Base-by-base conservation (phyloP, 768 basidiomycete genomes). In the Naematelia aurantialba region DNA sequence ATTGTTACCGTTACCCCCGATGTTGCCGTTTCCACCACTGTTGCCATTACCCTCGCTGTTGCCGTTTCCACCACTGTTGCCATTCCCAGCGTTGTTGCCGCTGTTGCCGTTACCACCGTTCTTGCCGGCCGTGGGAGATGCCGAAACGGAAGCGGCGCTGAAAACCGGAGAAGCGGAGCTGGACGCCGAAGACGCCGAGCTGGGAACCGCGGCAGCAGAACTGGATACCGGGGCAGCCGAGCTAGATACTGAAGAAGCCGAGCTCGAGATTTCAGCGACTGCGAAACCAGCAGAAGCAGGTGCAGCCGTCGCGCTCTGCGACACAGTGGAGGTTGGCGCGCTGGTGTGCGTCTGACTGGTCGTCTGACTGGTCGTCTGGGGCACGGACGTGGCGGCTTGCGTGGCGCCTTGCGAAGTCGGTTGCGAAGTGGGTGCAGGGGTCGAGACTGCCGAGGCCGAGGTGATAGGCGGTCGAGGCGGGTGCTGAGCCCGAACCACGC, bases 241-340 rank as follows among this genome's bases (percentile, higher is more conserved):
- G n/a, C n/a, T n/a, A n/a, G n/a, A n/a, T n/a, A n/a, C n/a, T 44
- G 53, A 3, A 5, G 45, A 17, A 24, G 42, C 39, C 51, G 30
- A 48, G 31, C 21, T 47, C 17, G 58, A 25, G 22, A 25, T 30
- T 14, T 42, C 17, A 21, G 39, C 30, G 30, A 17, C 19, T 17
- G 56, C 58, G 12, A 25, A 17, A 53, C 50, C 2, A 10, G 50
- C 17, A 19, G 58, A 26, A 13, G 56, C 47, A 12, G 27, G 48
- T 11, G 49, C 42, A 29, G 52, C 53, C 1, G 34, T 46, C 5
- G 44, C 45, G 50, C 42, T 45, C 44, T 27, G 34, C 52, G 29
- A 45, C 25, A 39, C 46, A 22, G 13, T 39, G 42, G 8, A 2
- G 26, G 17, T 12, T 29, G 31, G 29, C 34, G 26, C 13, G 14